These are phyloP conservation scores for Ceratobasidium sp. DNA, from an alignment of 1,284 basidiomycete species.

Conservation along the genomic window DNA sequence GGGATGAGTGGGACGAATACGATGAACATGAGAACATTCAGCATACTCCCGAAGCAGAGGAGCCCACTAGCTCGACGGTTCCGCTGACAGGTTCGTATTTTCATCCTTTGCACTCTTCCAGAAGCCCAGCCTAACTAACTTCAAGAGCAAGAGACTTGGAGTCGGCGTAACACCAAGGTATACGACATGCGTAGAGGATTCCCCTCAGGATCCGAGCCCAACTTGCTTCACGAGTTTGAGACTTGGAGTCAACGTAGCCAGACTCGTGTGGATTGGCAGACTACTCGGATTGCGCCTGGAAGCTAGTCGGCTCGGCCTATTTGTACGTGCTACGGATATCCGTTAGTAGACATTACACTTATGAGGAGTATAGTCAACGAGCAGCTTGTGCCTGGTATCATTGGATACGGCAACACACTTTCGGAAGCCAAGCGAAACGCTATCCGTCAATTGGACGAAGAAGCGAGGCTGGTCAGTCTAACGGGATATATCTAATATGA, in stretches of 20 bases:
- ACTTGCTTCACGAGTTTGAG: slow-evolving; percentile 20
- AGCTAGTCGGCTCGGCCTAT: not conserved
- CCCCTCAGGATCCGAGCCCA: not conserved
- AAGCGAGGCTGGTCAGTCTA: slow-evolving; percentile 2
- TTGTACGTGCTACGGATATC: not conserved
- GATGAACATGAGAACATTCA: too few relatives aligned
- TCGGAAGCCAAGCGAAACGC: not conserved
- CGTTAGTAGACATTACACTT: not conserved
- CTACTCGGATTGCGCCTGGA: not conserved
- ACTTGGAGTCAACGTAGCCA: slow-evolving; percentile 16
- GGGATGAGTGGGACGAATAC: too few relatives aligned
- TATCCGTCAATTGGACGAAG: not conserved
- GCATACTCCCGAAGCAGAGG: too few relatives aligned
- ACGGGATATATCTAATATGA: not conserved
- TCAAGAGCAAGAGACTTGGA: too few relatives aligned
- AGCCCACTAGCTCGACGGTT: too few relatives aligned
- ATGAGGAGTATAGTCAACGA: not conserved
- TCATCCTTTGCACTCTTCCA: too few relatives aligned
- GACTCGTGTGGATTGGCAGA: not conserved
- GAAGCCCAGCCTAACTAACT: too few relatives aligned
- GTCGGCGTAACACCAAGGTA: too few relatives aligned
- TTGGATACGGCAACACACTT: not conserved
- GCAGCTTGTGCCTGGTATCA: not conserved
- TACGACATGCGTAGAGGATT: not conserved
- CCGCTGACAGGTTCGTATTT: too few relatives aligned